Evolutionary conservation across 345 rosid genomes (phyloP), one percentile per base, ranked within the genome.

Genomic region (Kandelia obovata): DNA sequence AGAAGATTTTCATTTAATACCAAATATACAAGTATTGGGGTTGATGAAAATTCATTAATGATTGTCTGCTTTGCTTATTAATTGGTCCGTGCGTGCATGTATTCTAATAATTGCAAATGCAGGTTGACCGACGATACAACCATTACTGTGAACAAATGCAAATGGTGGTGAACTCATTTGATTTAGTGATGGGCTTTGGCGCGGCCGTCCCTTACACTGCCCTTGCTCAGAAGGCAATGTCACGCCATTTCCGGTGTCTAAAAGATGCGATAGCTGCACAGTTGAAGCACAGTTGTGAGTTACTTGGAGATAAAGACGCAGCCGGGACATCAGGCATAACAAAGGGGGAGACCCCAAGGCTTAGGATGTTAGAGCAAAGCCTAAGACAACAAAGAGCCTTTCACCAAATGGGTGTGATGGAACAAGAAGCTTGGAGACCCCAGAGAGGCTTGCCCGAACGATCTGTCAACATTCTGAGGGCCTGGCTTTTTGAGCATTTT

Each of bases 401-500:
- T 73, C 90, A 95, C 69, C 97, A 88, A 73, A 87, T 93, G 96
- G 97, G 98, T 4, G 89, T 90, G 97, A 86, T 95, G 90, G 97
- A 94, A 60, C 96, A 91, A 73, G 97, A 94, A 79, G 96, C 96
- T 20, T 91, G 99, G 99, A 82, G 99, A 53, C 97, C 97, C 6
- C 99, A 94, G 71, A 78, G 99, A 49, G 99, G 99, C 75, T 72
- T 94, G 78, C 99, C 99, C 31, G 99, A 94, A 72, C 84, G 97
- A 53, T 91, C 99, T 13, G 97, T 94, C 82, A 91, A 83, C 86
- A 86, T 91, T 70, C 79, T 94, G 60, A 77, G 99, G 65, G 96
- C 99, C 37, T 94, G 99, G 99, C 99, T 94, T 74, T 94, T 91
- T 52, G 97, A 94, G 80, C 99, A 94, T 83, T 94, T 94, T 74